These are phyloP conservation scores for Phylloporus sp. DNA, from an alignment of 768 basidiomycete species.

Conservation along the genomic window DNA sequence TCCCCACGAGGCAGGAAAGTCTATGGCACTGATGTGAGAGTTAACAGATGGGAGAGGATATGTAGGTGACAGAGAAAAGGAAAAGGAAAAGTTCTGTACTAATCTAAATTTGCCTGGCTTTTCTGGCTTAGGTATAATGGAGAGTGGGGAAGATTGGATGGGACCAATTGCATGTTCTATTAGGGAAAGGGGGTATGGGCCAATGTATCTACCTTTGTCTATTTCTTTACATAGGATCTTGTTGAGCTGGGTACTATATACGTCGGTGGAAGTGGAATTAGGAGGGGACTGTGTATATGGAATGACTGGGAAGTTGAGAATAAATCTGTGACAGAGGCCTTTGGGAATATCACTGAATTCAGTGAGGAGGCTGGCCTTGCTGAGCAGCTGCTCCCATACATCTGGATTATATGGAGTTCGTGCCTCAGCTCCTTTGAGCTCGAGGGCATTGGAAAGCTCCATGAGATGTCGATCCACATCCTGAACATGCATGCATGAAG, in stretches of 20 bases:
- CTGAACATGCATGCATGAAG: neutral
- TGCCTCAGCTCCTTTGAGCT: neutral
- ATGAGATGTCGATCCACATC: neutral
- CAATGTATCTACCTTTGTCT: neutral
- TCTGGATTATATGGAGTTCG: neutral
- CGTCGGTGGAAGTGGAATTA: neutral
- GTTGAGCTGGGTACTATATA: neutral
- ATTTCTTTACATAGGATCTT: neutral
- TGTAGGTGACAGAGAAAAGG: neutral
- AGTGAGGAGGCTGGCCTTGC: rapidly evolving
- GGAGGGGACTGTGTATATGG: neutral
- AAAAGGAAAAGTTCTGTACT: no score
- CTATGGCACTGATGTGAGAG: no score
- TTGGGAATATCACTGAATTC: neutral
- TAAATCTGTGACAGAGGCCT: neutral
- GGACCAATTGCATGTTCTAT: neutral
- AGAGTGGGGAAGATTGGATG: neutral
- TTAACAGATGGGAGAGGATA: no score
- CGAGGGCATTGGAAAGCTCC: neutral
- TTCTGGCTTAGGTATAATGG: neutral
- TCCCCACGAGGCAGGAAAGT: no score
- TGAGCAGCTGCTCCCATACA: neutral
- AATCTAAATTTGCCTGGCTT: neutral
- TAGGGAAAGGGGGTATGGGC: neutral
- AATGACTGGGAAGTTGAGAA: neutral